Percentiles rank a stretch among this genome's conserved stretches.
Evolutionary conservation across 1,139 yeast genomes (phyloP).

Genomic region (Hyphopichia fennica): DNA sequence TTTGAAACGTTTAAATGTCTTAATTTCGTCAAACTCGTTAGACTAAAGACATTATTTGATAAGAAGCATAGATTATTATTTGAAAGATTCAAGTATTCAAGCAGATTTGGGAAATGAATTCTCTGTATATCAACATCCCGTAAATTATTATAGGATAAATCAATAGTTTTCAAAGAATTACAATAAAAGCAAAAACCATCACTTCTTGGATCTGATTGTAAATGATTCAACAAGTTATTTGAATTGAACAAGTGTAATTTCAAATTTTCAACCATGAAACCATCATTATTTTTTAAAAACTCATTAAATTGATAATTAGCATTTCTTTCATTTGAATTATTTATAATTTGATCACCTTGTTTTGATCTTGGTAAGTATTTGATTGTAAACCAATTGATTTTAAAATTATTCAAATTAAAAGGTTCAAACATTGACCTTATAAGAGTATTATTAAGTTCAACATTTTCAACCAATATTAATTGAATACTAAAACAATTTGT

Average conservation of each 20-base stretch:
- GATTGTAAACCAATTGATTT: conserved; percentile 11
- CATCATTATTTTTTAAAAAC: background rate
- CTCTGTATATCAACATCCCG: conserved; percentile 10
- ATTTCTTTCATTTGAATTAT: background rate
- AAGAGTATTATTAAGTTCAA: conserved; percentile 4
- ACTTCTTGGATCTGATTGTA: background rate
- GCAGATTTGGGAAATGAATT: conserved; percentile 15
- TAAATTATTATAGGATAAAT: conserved; percentile 23
- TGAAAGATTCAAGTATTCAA: conserved; percentile 22
- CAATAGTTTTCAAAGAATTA: conserved; percentile 14
- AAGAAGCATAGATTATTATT: conserved; percentile 19
- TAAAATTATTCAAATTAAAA: conserved; percentile 6
- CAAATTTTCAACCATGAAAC: conserved; percentile 8
- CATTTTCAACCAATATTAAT: conserved; percentile 7
- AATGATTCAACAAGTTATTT: conserved; percentile 10
- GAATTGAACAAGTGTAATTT: conserved; percentile 14
- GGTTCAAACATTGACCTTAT: conserved; percentile 8
- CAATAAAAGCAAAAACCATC: conserved; percentile 9
- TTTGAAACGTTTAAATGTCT: conserved; percentile 21
- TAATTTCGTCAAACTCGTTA: conserved; percentile 12
- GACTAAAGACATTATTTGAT: conserved; percentile 10
- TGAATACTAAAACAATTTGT: conserved; percentile 12
- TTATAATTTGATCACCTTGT: background rate
- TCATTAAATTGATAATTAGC: background rate
- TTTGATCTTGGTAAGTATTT: conserved; percentile 8